Percentiles rank a stretch among this genome's conserved stretches.
Conservation (phyloP, 164 flowering plant species). For the Kalanchoe fedtschenkoi region DNA sequence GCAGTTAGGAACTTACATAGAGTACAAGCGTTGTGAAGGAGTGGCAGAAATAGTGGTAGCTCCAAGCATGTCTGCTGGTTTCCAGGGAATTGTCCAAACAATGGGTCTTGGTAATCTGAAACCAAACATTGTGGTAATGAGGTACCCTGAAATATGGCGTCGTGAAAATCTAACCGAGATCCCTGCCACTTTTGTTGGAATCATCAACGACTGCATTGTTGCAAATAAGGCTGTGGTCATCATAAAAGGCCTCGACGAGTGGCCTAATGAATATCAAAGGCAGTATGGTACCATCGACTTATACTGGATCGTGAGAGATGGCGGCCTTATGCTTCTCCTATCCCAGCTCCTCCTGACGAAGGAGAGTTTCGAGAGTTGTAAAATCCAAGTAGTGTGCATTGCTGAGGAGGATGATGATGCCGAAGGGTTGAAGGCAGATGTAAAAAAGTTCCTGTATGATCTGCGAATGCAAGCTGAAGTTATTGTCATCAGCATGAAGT, state of each 20-base stretch:
- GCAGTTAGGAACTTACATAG: constrained; percentile 74
- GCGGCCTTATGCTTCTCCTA: constrained; percentile 97
- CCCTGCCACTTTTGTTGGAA: constrained; percentile 87
- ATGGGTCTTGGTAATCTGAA: constrained; percentile 99
- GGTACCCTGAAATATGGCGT: constrained; percentile 99
- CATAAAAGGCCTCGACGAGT: constrained; percentile 95
- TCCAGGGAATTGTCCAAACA: constrained; percentile 92
- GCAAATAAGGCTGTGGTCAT: constrained; percentile 99
- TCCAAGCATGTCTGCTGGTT: constrained; percentile 84
- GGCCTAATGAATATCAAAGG: constrained; percentile 94
- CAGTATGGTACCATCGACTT: constrained; percentile 93
- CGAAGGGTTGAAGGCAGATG: constrained; percentile 80
- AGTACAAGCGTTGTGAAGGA: constrained; percentile 95
- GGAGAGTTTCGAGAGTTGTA: constrained; percentile 93
- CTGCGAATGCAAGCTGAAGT: constrained; percentile 99
- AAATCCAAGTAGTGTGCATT: constrained; percentile 95
- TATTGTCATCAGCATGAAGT: constrained; percentile 78
- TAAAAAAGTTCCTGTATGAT: constrained; percentile 88
- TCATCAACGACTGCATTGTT: constrained; percentile 90
- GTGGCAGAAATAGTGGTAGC: constrained; percentile 98
- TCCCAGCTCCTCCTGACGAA: constrained; percentile 97
- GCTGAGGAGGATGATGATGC: constrained; percentile 96
- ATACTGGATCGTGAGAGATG: constrained; percentile 98
- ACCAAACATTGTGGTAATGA: constrained; percentile 96
- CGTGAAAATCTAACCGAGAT: constrained; percentile 82